Percentiles rank a stretch among this genome's conserved stretches.
Evolutionary conservation across 176 grass and related monocot genomes (phyloP).

Genomic region (Eragrostis curvula): DNA sequence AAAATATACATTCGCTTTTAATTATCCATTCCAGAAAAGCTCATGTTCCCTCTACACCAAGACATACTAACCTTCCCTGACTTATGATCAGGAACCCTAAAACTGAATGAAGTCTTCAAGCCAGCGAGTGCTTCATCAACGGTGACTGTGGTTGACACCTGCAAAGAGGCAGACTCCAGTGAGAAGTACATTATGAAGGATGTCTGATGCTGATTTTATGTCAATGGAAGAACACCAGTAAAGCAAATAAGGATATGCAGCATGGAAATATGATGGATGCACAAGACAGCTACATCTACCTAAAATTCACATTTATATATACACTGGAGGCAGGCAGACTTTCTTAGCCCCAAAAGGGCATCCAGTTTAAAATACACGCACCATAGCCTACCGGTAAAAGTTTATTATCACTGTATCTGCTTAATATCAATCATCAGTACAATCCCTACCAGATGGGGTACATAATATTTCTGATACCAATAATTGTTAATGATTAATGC

Average conservation of each 20-base stretch:
- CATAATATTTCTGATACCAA: neutral
- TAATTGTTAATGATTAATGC: neutral
- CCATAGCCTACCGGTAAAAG: neutral
- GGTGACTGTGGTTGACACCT: slow-evolving; percentile 79
- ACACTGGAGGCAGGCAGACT: neutral
- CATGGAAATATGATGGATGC: slow-evolving; percentile 2
- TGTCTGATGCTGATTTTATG: neutral
- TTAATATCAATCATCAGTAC: slow-evolving; percentile 5
- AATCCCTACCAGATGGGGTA: neutral
- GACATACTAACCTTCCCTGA: slow-evolving; percentile 74
- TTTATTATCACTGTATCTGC: neutral
- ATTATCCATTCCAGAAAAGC: neutral
- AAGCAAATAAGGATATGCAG: slow-evolving; percentile 8
- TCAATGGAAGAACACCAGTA: neutral
- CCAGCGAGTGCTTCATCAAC: slow-evolving; percentile 74
- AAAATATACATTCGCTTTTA: slow-evolving; percentile 1
- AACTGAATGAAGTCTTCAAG: slow-evolving; percentile 77
- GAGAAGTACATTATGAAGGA: slow-evolving; percentile 26
- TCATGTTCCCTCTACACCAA: neutral
- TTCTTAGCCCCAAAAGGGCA: slow-evolving; percentile 1
- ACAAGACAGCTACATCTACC: neutral
- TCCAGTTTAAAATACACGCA: neutral
- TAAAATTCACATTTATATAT: slow-evolving; percentile 19
- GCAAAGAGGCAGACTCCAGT: slow-evolving; percentile 36
- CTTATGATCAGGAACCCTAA: slow-evolving; percentile 85